Percentiles rank a stretch among this genome's conserved stretches.
Evolutionary conservation across 148 eudicot species (phyloP).

Genomic region (Vaccinium myrtillus): DNA sequence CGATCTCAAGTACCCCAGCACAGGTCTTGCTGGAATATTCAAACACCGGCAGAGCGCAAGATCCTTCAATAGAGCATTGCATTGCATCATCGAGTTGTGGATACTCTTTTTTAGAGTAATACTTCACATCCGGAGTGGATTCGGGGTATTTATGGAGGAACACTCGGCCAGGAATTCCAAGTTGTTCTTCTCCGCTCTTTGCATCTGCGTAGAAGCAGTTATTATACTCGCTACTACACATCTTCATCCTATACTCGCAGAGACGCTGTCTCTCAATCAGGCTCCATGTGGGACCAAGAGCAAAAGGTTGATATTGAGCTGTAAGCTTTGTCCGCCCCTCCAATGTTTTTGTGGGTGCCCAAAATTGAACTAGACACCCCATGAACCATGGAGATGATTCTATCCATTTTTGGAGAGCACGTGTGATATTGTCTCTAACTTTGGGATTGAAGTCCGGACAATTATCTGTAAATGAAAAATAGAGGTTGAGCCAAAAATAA

Average conservation of each 20-base stretch:
- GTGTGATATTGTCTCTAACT: too few species aligned
- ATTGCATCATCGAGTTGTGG: neutral
- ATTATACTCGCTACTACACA: neutral
- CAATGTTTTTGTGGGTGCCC: neutral
- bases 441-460: too few species aligned
- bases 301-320: neutral
- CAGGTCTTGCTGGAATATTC: neutral
- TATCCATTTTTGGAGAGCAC: too few species aligned
- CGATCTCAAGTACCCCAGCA: constrained; percentile 10
- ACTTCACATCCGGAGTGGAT: neutral
- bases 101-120: neutral
- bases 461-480: too few species aligned
- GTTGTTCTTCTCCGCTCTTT: neutral
- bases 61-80: neutral
- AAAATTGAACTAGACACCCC: too few species aligned
- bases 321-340: neutral
- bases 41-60: neutral
- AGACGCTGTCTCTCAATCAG: neutral
- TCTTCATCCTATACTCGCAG: neutral
- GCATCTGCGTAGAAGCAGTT: neutral
- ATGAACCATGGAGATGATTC: too few species aligned
- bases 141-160: neutral
- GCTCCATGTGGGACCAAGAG: neutral
- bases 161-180: neutral
- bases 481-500: neutral